Evolutionary conservation across 83 land plant genomes (phyloP).

Genomic region (Diphasiastrum complanatum): DNA sequence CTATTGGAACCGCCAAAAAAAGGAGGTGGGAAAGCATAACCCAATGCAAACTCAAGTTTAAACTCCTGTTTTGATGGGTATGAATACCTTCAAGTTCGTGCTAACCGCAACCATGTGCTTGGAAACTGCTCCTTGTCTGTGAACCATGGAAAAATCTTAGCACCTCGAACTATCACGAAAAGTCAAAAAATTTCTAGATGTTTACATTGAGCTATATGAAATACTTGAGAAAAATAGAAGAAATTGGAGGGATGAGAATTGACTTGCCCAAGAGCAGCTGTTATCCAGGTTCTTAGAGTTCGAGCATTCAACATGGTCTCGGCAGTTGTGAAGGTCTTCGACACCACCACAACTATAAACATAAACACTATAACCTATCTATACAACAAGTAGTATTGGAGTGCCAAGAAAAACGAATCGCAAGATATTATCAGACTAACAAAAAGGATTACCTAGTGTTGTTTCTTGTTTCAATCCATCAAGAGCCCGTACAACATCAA

Average conservation of each 20-base stretch:
- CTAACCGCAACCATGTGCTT: slow-evolving; percentile 99
- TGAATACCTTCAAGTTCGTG: slow-evolving; percentile 72
- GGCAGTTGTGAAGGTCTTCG: slow-evolving; percentile 96
- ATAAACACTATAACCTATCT: background rate
- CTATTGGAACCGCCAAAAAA: slow-evolving; percentile 3
- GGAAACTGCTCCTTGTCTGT: slow-evolving; percentile 68
- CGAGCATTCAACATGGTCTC: slow-evolving; percentile 97
- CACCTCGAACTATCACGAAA: no score
- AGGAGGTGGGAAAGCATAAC: background rate
- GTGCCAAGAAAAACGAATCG: background rate
- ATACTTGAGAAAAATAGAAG: background rate
- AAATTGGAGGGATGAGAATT: background rate
- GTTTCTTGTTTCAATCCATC: slow-evolving; percentile 81
- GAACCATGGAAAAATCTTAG: no score
- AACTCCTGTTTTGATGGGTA: background rate
- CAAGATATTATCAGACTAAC: background rate
- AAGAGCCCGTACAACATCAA: slow-evolving; percentile 77
- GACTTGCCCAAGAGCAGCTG: slow-evolving; percentile 75
- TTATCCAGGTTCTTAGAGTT: slow-evolving; percentile 83
- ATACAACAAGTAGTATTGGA: background rate
- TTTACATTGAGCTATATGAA: no score
- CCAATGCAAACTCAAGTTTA: background rate
- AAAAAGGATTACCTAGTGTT: slow-evolving; percentile 52
- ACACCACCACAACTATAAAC: slow-evolving; percentile 80
- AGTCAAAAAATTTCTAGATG: no score